A percentile compares a stretch with the other conserved stretches of the same genome.
Evolutionary conservation across 768 basidiomycete species (phyloP).

Genomic region (Saitozyma podzolica): DNA sequence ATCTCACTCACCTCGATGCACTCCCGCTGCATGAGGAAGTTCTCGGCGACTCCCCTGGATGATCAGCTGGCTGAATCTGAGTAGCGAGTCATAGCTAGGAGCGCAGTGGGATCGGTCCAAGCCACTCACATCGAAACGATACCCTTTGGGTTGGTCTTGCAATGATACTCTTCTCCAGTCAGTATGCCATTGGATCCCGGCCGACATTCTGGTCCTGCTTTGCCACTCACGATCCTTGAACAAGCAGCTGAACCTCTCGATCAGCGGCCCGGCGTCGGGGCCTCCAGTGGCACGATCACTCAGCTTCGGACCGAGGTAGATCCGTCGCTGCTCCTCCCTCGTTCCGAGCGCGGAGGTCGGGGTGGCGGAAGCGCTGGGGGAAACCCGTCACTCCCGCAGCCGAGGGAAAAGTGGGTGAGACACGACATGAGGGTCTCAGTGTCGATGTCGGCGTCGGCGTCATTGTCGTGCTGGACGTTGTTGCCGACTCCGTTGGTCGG

Average conservation of each 20-base stretch:
- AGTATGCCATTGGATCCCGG: no score
- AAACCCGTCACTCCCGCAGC: slow-evolving; percentile 13
- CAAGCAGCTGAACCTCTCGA: slow-evolving; percentile 46
- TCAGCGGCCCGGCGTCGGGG: slow-evolving; percentile 45
- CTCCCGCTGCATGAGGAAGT: slow-evolving; percentile 46
- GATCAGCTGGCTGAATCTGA: slow-evolving; percentile 4
- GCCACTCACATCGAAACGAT: slow-evolving; percentile 41
- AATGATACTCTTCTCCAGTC: slow-evolving; percentile 24
- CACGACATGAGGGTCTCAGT: slow-evolving; percentile 36
- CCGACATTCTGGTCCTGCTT: slow-evolving; percentile 1
- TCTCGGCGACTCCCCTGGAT: slow-evolving; percentile 45
- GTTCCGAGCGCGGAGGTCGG: slow-evolving; percentile 25
- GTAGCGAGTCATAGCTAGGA: neutral
- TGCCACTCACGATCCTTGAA: slow-evolving; percentile 42
- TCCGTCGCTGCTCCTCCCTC: slow-evolving; percentile 34
- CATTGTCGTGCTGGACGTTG: no score
- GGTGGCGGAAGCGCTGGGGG: slow-evolving; percentile 26
- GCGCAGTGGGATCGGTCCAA: neutral
- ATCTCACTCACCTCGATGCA: slow-evolving; percentile 32
- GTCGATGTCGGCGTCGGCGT: slow-evolving; percentile 2
- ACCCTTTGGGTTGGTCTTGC: slow-evolving; percentile 42
- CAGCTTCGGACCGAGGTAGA: slow-evolving; percentile 41
- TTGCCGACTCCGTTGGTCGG: no score
- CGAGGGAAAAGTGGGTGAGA: slow-evolving; percentile 21
- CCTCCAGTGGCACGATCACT: slow-evolving; percentile 44